Conservation (phyloP, 2,329 filamentous ascomycete species). For the Alternaria novae-zelandiae region DNA sequence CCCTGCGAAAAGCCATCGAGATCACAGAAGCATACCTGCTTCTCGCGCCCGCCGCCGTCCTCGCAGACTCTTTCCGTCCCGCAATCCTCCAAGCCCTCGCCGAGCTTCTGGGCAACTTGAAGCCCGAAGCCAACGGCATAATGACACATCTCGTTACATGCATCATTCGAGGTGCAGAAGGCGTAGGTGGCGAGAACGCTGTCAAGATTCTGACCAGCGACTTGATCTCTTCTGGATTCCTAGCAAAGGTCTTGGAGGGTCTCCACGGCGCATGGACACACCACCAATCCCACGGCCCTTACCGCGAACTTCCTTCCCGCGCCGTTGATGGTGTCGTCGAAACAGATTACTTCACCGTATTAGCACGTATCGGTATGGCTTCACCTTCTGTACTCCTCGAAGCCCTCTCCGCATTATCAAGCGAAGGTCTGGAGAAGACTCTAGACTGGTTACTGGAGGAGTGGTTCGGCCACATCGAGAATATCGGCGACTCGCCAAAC, state of each 20-base stretch:
- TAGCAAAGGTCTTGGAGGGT: constrained; percentile 60
- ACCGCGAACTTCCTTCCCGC: constrained; percentile 64
- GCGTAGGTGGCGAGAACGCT: constrained; percentile 58
- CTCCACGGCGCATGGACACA: constrained; percentile 56
- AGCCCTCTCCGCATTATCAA: constrained; percentile 52
- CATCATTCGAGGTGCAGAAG: constrained; percentile 58
- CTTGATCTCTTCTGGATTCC: constrained; percentile 64
- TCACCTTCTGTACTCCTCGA: constrained; percentile 72
- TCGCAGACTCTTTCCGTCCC: constrained; percentile 51
- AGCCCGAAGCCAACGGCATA: constrained; percentile 55
- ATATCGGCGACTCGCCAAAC: constrained; percentile 68
- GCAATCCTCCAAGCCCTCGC: constrained; percentile 50
- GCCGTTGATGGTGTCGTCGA: constrained; percentile 77
- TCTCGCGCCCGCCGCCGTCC: constrained; percentile 55
- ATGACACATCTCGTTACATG: constrained; percentile 56
- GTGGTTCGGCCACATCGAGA: constrained; percentile 72
- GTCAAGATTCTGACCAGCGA: constrained; percentile 59
- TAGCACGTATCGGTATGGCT: constrained; percentile 78
- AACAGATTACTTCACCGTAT: constrained; percentile 82
- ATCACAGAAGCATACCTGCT: constrained; percentile 59
- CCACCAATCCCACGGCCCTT: constrained; percentile 82
- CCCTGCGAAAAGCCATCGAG: constrained; percentile 55
- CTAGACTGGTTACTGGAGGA: constrained; percentile 60
- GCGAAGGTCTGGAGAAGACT: constrained; percentile 36
- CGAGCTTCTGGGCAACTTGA: constrained; percentile 54